phyloP scores from a whole-genome alignment of 441 rosid genomes.

The Corymbia citriodora region DNA sequence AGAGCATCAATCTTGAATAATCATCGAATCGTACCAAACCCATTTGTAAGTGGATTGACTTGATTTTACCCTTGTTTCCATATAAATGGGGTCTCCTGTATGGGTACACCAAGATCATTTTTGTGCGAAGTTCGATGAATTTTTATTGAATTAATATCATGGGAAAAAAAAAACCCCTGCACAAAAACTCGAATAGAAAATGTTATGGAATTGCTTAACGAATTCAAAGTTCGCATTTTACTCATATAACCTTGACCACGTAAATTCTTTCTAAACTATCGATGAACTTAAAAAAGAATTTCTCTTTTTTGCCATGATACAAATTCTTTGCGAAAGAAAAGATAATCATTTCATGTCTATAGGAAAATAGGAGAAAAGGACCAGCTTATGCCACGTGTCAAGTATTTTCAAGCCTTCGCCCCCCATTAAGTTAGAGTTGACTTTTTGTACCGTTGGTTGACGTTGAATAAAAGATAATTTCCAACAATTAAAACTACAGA shows the following conservation, averaged over 20 bases:
- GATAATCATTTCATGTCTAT: not conserved
- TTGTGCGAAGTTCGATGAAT: not conserved
- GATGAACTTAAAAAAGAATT: not conserved
- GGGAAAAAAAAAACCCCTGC: fast-evolving
- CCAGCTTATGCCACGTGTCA: not conserved
- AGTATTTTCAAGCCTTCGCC: not conserved
- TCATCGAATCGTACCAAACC: not conserved
- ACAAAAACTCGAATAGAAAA: not conserved
- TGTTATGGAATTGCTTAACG: not conserved
- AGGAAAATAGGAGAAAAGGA: not conserved
- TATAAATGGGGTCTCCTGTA: not conserved
- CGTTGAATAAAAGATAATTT: not conserved
- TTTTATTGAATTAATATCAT: not conserved
- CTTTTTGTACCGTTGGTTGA: not conserved
- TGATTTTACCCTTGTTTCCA: fast-evolving
- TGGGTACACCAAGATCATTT: not conserved
- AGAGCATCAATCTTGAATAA: fast-evolving
- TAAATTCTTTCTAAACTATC: not conserved
- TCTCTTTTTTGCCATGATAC: not conserved
- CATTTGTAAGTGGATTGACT: fast-evolving
- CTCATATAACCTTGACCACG: not conserved
- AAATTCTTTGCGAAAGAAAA: not conserved
- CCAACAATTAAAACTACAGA: not conserved
- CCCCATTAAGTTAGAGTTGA: not conserved
- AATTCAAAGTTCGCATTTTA: not conserved